A percentile compares a stretch with the other conserved stretches of the same genome.
These are phyloP conservation scores for Zalerion maritima DNA, from an alignment of 495 filamentous ascomycete species.

Conservation along the genomic window DNA sequence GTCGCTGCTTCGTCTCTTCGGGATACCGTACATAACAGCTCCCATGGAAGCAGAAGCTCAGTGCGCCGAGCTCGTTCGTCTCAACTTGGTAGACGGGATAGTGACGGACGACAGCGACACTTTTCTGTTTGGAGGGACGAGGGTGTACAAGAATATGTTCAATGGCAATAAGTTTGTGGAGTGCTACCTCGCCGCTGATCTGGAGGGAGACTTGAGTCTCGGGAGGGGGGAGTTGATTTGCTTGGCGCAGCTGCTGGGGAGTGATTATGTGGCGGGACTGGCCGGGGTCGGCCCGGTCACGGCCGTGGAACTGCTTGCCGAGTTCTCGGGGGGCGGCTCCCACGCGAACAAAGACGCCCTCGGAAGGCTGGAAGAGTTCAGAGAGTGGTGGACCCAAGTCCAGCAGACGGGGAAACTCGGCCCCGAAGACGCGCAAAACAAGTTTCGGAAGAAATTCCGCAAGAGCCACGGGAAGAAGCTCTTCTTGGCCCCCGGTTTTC, in stretches of 20 bases:
- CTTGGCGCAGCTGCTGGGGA: constrained; percentile 77
- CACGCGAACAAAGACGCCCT: constrained; percentile 26
- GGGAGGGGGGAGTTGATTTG: constrained; percentile 69
- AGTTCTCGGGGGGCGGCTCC: constrained; percentile 62
- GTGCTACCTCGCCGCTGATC: constrained; percentile 77
- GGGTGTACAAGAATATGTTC: constrained; percentile 99
- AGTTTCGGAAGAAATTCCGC: constrained; percentile 74
- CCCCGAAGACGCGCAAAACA: constrained; percentile 33
- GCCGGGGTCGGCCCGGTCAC: constrained; percentile 85
- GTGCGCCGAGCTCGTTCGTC: constrained; percentile 74
- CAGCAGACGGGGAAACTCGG: constrained; percentile 41
- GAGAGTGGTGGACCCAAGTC: constrained; percentile 72
- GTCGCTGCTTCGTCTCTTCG: constrained; percentile 76
- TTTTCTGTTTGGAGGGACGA: constrained; percentile 92
- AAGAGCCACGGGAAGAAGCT: constrained; percentile 60
- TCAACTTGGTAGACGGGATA: constrained; percentile 88
- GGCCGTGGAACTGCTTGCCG: constrained; percentile 81
- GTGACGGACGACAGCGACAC: constrained; percentile 96
- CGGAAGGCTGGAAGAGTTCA: constrained; percentile 57
- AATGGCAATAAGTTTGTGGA: constrained; percentile 94
- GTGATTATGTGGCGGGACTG: constrained; percentile 88
- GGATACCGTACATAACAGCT: constrained; percentile 88
- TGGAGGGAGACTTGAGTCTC: constrained; percentile 80
- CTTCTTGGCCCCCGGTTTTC: constrained; percentile 69
- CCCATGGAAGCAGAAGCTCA: constrained; percentile 99